Conservation (phyloP, 768 basidiomycete genomes). For the Mycena rosella region DNA sequence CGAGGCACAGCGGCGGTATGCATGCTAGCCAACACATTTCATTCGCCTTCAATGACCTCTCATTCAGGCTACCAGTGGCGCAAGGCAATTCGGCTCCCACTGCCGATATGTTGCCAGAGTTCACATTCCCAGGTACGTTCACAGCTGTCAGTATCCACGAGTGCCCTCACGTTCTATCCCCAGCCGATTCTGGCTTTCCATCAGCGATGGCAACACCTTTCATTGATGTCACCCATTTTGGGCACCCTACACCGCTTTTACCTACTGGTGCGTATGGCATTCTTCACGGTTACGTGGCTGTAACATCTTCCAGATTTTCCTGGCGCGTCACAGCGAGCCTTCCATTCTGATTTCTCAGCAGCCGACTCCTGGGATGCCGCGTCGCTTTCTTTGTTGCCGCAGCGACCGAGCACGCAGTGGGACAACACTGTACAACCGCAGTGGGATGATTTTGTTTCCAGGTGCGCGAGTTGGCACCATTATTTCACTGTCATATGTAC, state of each 20-base stretch:
- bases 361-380: conserved; percentile 1
- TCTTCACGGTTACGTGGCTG: not conserved
- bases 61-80: conserved; percentile 2
- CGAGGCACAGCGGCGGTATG: conserved; percentile 9
- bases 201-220: not conserved
- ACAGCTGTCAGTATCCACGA: conserved; percentile 1
- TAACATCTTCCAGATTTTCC: conserved; percentile 17
- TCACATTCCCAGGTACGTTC: conserved; percentile 1
- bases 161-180: conserved; percentile 2
- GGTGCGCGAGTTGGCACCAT: conserved; percentile 4
- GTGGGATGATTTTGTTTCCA: conserved; percentile 21
- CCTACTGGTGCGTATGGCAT: not conserved
- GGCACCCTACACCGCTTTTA: conserved; percentile 1
- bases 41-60: no score
- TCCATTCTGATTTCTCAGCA: conserved; percentile 5
- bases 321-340: conserved; percentile 8
- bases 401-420: not conserved
- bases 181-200: conserved; percentile 7
- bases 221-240: not conserved
- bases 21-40: no score
- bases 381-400: conserved; percentile 3
- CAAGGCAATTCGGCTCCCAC: not conserved
- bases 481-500: not conserved
- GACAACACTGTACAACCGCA: conserved; percentile 17
- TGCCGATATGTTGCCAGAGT: not conserved